Conservation (phyloP, 1,284 basidiomycete genomes). For the Ustanciosporium gigantosporum region DNA sequence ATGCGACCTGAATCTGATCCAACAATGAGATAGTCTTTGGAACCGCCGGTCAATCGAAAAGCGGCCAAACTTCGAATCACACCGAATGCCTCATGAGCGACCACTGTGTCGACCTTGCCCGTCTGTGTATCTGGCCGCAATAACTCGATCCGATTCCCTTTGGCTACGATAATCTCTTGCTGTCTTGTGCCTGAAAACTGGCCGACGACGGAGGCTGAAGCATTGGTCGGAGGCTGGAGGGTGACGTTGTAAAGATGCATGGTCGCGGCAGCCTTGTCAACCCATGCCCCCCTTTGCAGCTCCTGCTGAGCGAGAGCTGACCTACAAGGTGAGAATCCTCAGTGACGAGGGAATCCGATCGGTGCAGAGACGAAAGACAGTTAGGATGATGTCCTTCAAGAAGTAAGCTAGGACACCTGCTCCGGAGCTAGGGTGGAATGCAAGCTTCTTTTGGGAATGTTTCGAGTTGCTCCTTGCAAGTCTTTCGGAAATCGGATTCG, state of each 20-base stretch:
- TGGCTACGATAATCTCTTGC: slow-evolving; percentile 58
- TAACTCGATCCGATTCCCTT: slow-evolving; percentile 49
- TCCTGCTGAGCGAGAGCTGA: too few relatives aligned
- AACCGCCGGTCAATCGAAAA: slow-evolving; percentile 54
- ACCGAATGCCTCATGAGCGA: slow-evolving; percentile 53
- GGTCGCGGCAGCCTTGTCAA: too few relatives aligned
- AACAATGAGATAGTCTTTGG: slow-evolving; percentile 57
- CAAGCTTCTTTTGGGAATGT: too few relatives aligned
- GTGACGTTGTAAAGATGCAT: slow-evolving; percentile 60
- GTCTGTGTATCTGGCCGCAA: slow-evolving; percentile 51
- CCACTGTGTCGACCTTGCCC: slow-evolving; percentile 42
- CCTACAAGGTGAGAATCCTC: too few relatives aligned
- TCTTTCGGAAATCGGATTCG: too few relatives aligned
- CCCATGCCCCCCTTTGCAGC: too few relatives aligned
- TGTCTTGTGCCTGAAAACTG: slow-evolving; percentile 56
- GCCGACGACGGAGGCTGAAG: slow-evolving; percentile 54
- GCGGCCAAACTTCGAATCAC: slow-evolving; percentile 53
- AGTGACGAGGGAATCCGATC: too few relatives aligned
- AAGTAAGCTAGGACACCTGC: too few relatives aligned
- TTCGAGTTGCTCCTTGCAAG: too few relatives aligned
- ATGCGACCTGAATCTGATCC: slow-evolving; percentile 59
- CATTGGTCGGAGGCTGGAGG: slow-evolving; percentile 48
- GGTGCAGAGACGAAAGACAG: too few relatives aligned
- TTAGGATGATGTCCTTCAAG: too few relatives aligned
- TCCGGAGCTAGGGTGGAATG: too few relatives aligned